Base-by-base conservation (phyloP, 1,139 yeast genomes). In the Wickerhamiella pararugosa region DNA sequence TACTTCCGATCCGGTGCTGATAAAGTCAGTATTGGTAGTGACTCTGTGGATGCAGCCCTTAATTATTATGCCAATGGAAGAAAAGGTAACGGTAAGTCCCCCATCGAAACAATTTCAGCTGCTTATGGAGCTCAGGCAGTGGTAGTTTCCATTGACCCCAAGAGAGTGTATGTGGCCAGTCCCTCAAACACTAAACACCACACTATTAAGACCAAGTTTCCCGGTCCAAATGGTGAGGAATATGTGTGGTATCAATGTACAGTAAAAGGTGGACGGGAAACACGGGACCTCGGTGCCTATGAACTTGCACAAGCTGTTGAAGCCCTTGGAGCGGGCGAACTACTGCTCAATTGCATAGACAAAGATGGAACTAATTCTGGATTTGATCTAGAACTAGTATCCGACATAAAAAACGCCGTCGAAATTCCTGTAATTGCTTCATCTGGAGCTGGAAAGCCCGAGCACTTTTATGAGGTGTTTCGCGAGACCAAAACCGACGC, bases 1-100 rank as follows among this genome's bases (percentile, higher is more conserved):
- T 90, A 90, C 59, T 90, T 90, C 68, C 71, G 86, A 47, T 82
- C 96, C 0, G 98, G 98, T 44, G 98, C 98, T 8, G 98, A 90
- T 62, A 90, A 90, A 59, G 94, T 90, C 5, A 82, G 95, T 42
- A 90, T 90, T 56, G 98, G 98, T 8, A 76, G 94, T n/a, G 98
- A 90, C 64, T 94, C 98, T 0, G 98, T 90, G 0, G 60, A 63
- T 38, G 93, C 94, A 34, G 97, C 97, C 5, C 94, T 86, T 56
- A 67, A 71, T 36, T 90, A 68, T 59, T 82, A 80, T 59, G 71
- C 69, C 2, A 67, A 68, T 40, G 76, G 76, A 37, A 62, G 65
- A 31, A 60, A 57, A 37, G 76, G 79, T 36, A 71, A 73, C 34
- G 97, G 97, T 0, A 67, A 64, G 1, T 70, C 93, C 0, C 94